Evolutionary conservation across 2,329 filamentous ascomycete genomes (phyloP).

Genomic region (Penicillium brasilianum): DNA sequence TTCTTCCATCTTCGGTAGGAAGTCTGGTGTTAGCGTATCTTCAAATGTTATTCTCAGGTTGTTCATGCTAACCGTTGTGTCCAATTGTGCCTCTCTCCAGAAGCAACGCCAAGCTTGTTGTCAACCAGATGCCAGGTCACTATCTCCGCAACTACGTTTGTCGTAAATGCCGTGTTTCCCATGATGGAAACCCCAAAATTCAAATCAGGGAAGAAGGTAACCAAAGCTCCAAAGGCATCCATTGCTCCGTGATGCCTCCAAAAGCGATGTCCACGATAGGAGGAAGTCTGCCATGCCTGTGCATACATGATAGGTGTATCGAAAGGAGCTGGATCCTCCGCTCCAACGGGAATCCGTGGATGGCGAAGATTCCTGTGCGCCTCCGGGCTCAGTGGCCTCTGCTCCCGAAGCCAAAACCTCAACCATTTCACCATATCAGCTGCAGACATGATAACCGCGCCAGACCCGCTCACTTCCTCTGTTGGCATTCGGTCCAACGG

Average conservation of each 20-base stretch:
- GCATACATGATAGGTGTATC: conserved; percentile 1
- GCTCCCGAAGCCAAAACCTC: neutral
- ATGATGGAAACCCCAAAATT: neutral
- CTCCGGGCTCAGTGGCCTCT: neutral
- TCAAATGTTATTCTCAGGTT: neutral
- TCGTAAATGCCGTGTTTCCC: neutral
- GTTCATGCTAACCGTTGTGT: neutral
- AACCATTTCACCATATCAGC: neutral
- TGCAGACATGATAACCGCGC: neutral
- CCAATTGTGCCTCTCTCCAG: neutral
- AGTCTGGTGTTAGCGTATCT: neutral
- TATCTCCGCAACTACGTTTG: neutral
- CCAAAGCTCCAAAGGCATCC: conserved; percentile 4
- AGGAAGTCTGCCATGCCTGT: neutral
- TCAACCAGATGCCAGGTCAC: neutral
- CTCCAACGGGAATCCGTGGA: neutral
- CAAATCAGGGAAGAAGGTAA: neutral
- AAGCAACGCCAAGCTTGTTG: neutral
- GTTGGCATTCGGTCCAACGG: neutral
- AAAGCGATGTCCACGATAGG: neutral
- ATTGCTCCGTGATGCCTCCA: neutral
- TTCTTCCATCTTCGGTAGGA: neutral
- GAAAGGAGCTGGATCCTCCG: neutral
- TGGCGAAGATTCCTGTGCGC: neutral
- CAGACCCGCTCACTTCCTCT: neutral